Evolutionary conservation across 768 basidiomycete species (phyloP).

Genomic region (Collybia sp.): DNA sequence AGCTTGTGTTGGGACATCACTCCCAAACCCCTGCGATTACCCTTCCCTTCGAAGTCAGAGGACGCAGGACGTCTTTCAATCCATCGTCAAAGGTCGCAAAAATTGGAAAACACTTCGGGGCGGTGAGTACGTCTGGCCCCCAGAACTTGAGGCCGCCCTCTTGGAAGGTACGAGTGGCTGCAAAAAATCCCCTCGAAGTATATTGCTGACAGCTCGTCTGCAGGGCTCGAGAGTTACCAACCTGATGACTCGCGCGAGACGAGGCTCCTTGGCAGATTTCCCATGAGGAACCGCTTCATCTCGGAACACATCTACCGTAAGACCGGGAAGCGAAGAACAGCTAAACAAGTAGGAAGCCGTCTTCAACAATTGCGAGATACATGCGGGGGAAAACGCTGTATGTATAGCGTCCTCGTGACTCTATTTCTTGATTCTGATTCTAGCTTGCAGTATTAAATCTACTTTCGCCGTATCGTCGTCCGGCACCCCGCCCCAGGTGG

Average conservation of each 20-base stretch:
- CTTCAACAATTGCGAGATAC: constrained; percentile 77
- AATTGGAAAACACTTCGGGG: constrained; percentile 74
- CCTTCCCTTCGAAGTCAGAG: constrained; percentile 26
- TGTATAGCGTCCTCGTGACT: constrained; percentile 20
- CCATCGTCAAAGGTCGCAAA: constrained; percentile 64
- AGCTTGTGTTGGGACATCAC: constrained; percentile 6
- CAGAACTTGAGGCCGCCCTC: constrained; percentile 71
- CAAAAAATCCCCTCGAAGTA: background rate
- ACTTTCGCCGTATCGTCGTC: constrained; percentile 29
- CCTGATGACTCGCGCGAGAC: constrained; percentile 73
- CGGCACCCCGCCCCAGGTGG: constrained; percentile 1
- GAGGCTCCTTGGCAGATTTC: constrained; percentile 68
- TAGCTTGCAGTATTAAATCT: constrained; percentile 37
- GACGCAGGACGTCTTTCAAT: constrained; percentile 58
- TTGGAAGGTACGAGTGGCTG: constrained; percentile 51
- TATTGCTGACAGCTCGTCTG: constrained; percentile 11
- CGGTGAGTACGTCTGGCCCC: constrained; percentile 77
- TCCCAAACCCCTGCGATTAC: constrained; percentile 16
- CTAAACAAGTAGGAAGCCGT: constrained; percentile 79
- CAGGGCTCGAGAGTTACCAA: constrained; percentile 68
- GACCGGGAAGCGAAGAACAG: constrained; percentile 66
- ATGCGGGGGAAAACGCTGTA: constrained; percentile 65
- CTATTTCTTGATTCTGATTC: constrained; percentile 5
- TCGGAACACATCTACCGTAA: constrained; percentile 69
- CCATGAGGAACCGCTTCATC: constrained; percentile 76